Evolutionary conservation across 2,329 filamentous ascomycete species (phyloP), one percentile per base, ranked within the genome.

Genomic region (Fusarium verticillioides): DNA sequence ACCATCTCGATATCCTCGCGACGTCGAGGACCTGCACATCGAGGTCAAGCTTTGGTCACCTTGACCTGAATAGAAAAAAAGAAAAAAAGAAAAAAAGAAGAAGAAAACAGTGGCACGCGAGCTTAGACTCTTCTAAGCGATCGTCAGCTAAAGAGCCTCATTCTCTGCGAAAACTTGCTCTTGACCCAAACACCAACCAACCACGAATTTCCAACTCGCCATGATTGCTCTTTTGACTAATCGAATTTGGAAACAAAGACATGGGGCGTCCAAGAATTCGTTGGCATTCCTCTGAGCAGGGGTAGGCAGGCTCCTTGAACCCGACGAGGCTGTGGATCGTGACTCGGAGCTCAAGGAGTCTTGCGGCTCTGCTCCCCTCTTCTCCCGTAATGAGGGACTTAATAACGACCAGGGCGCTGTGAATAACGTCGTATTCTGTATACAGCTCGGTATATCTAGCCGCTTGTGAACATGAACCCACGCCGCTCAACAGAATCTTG

Each of bases 321-420:
- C 40, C 18, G n/a, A 63, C 21, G 23, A 63, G 61, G 44, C 62
- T 63, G 60, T 32, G 42, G 26, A 28, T 26, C 30, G 34, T 28
- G 40, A 58, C 40, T 36, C 18, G 40, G 15, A 15, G 34, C 32
- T 52, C 32, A 9, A 52, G 49, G 47, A 26, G 13, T 40, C 37
- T 23, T 73, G 71, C 50, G 70, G 66, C 70, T 74, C 70, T 74
- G 66, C 62, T 34, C 30, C 16, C 30, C 32, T 21, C 36, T 65
- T 42, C 26, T 23, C 23, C 26, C 26, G 18, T 39, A 32, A 28
- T 12, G 47, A 53, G 46, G 37, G 43, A 56, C 66, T 69, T 72
- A 69, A 59, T 30, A 37, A 23, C 26, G 47, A 43, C 56, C 58
- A 52, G 36, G 15, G 18, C 70, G 30, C 47, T 60, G 32, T 30